Evolutionary conservation across 352 stramenopile species (phyloP).

Genomic region (Globisporangium canariense): DNA sequence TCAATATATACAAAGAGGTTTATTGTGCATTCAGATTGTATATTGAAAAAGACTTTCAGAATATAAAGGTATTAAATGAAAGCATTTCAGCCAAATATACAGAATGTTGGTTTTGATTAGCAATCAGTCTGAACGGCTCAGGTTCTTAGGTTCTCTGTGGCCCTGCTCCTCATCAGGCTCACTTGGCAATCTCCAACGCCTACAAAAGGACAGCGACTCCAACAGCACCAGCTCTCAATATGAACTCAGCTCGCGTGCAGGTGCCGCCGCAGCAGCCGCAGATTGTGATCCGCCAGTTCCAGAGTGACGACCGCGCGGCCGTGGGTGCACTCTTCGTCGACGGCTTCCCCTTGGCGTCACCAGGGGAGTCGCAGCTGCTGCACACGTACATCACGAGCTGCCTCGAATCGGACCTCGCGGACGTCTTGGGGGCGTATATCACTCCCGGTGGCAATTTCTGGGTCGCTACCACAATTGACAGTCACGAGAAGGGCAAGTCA

Average conservation of each 20-base stretch:
- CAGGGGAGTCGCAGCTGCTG: background rate
- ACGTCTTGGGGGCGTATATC: slow-evolving; percentile 11
- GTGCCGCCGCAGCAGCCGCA: background rate
- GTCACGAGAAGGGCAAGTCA: background rate
- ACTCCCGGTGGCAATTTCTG: slow-evolving; percentile 37
- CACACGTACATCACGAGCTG: slow-evolving; percentile 12
- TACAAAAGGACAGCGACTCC: background rate
- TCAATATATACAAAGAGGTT: background rate
- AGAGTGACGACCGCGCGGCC: background rate
- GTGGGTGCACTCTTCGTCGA: slow-evolving; percentile 16
- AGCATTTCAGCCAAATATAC: background rate
- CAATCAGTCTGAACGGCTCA: background rate
- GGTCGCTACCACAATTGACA: slow-evolving; percentile 17
- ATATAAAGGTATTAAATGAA: background rate
- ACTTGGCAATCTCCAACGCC: background rate
- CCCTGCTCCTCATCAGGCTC: background rate
- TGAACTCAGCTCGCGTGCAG: background rate
- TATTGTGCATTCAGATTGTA: background rate
- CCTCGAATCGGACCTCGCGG: slow-evolving; percentile 12
- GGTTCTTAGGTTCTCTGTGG: background rate
- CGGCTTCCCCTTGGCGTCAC: slow-evolving; percentile 5
- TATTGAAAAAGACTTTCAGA: too few species aligned
- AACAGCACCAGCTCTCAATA: background rate
- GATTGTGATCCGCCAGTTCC: slow-evolving; percentile 19
- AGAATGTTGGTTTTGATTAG: background rate